Evolutionary conservation across 305 asterid genomes (phyloP).

Genomic region (Fraxinus ornus): DNA sequence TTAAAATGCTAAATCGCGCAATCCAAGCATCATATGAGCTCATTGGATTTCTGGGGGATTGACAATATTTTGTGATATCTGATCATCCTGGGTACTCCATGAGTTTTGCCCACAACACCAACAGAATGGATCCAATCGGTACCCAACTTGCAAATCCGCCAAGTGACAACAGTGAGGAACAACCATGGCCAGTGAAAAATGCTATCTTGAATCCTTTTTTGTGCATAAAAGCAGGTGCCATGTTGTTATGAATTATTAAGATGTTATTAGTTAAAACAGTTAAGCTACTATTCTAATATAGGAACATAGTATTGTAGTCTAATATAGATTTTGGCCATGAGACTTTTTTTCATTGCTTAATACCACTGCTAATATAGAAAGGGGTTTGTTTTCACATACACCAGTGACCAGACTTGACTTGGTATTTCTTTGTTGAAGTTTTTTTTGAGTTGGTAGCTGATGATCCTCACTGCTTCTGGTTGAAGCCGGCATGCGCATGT

Average conservation of each 20-base stretch:
- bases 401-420: neutral
- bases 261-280: too few relatives aligned
- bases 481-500: neutral
- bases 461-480: neutral
- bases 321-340: too few relatives aligned
- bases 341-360: too few relatives aligned
- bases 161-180: neutral
- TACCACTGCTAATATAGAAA: too few relatives aligned
- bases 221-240: neutral
- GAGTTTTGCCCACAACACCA: neutral
- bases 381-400: neutral
- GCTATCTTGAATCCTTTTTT: neutral
- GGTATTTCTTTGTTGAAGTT: neutral
- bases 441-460: neutral
- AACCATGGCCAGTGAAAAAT: neutral
- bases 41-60: too few relatives aligned
- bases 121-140: neutral
- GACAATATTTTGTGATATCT: too few relatives aligned
- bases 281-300: too few relatives aligned
- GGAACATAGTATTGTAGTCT: neutral
- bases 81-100: neutral
- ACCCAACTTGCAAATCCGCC: too few relatives aligned
- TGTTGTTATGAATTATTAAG: too few relatives aligned
- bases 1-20: too few relatives aligned
- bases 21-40: too few relatives aligned